Base-by-base conservation (phyloP, 495 filamentous ascomycete genomes). In the Penicillium bialowiezense region DNA sequence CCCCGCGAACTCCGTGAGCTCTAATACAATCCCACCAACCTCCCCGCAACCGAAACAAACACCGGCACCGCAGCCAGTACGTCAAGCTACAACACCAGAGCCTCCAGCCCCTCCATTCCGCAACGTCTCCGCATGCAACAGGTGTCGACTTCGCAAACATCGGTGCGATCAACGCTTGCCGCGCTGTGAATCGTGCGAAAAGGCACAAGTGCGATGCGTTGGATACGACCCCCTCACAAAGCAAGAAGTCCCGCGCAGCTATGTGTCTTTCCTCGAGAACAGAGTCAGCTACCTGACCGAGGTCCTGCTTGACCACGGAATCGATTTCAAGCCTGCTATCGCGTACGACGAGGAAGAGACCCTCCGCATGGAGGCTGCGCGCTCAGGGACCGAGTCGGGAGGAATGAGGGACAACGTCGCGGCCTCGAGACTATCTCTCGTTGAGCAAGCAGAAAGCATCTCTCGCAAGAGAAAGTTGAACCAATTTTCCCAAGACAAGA, bases 171-270 rank as follows among this genome's bases (percentile, higher is more conserved):
- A 95, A 72, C 81, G 83, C 41, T 76, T 97, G 37, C 91, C 91
- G 5, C 87, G 85, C 46, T 97, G 91, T 68, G 80, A 86, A 35
- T 84, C 86, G 45, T 97, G 91, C 67, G 88, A 89, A 60, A 96
- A 95, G 70, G 90, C 88, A 9, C 74, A 77, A 51, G 86, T 90
- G 12, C 84, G 84, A 55, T 96, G 92, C 62, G 89, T 95, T 28
- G 91, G 91, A 15, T 96, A 93, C 62, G 91, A 97, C 63, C 91
- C 91, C 21, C 92, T 96, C 60, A 95, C 88, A 7, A 95, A 96
- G 73, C 78, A 85, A 65, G 89, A 95, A 61, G 92, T 96, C 24
- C 91, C 91, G 21, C 78, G 90, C 57, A 93, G 89, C 54, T 97
- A 97, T 71, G 89, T 96, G 19, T 92, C 85, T 65, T 96, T 95